These are phyloP conservation scores for Penicillium nordicum DNA, from an alignment of 2,329 filamentous ascomycete genomes.

Conservation along the genomic window DNA sequence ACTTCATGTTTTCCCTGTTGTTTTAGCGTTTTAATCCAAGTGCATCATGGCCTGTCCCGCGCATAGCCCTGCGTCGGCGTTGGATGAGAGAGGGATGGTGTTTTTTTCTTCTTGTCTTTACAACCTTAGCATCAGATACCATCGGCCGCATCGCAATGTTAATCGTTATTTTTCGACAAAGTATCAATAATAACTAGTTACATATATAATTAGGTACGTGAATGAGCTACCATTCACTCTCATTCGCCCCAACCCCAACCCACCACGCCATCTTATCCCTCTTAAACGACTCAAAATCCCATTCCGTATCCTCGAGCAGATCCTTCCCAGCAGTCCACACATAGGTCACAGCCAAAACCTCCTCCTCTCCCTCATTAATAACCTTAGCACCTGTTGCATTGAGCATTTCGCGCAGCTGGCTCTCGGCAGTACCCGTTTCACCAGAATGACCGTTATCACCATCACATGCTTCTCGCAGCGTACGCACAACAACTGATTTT, in stretches of 20 bases:
- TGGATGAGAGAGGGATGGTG: not conserved
- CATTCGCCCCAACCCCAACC: slow-evolving; percentile 50
- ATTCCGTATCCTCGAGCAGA: slow-evolving; percentile 68
- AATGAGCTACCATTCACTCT: slow-evolving; percentile 40
- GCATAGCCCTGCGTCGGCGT: not conserved
- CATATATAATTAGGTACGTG: not conserved
- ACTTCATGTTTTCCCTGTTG: not conserved
- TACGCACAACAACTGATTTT: slow-evolving; percentile 44
- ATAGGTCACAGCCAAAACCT: slow-evolving; percentile 59
- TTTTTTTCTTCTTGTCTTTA: not conserved
- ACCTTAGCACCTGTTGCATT: slow-evolving; percentile 52
- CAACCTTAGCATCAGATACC: slow-evolving; percentile 23
- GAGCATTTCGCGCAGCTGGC: slow-evolving; percentile 37
- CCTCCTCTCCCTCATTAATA: slow-evolving; percentile 39
- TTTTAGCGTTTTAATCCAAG: not conserved
- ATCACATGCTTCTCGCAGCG: slow-evolving; percentile 29
- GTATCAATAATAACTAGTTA: not conserved
- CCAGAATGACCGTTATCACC: not conserved
- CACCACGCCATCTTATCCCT: slow-evolving; percentile 66
- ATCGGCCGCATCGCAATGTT: slow-evolving; percentile 11
- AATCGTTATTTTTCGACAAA: not conserved
- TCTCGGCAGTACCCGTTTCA: slow-evolving; percentile 31
- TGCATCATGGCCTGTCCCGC: not conserved
- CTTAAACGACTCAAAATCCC: slow-evolving; percentile 84
- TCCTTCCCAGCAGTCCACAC: slow-evolving; percentile 53